Percentiles rank a stretch among this genome's conserved stretches.
Conservation (phyloP, 73 alveolate genomes). For the Durusdinium trenchii region DNA sequence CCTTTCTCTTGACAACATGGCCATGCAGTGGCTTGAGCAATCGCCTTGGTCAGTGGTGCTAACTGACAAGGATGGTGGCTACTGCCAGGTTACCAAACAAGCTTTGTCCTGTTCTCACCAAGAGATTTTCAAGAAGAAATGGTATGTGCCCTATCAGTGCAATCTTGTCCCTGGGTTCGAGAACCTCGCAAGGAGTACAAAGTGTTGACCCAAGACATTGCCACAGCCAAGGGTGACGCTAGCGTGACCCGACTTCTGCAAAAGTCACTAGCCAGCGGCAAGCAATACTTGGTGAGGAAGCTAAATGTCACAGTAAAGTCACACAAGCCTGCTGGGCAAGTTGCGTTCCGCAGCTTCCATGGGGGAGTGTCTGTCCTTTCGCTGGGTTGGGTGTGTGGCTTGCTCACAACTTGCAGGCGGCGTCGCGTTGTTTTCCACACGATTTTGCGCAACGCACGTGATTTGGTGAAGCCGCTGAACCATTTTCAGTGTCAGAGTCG, state of each 20-base stretch:
- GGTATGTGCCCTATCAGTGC: background rate
- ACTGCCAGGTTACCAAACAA: background rate
- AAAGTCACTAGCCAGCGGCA: background rate
- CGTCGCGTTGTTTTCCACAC: too few relatives aligned
- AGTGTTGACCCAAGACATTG: background rate
- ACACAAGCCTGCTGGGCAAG: conserved; percentile 20
- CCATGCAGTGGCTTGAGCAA: background rate
- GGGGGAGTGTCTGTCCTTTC: background rate
- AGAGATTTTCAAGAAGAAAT: background rate
- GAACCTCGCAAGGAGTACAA: background rate
- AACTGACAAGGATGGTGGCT: conserved; percentile 41
- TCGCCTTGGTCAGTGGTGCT: conserved; percentile 11
- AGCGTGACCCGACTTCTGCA: too few relatives aligned
- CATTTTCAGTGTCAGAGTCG: too few relatives aligned
- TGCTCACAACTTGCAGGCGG: too few relatives aligned
- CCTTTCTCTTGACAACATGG: background rate
- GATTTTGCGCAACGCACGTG: too few relatives aligned
- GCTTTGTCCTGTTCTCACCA: background rate
- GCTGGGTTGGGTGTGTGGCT: conserved; percentile 42
- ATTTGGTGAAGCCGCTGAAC: too few relatives aligned
- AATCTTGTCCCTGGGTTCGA: background rate
- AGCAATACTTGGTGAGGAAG: background rate
- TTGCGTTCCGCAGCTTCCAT: conserved; percentile 9
- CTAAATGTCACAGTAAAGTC: conserved; percentile 14
- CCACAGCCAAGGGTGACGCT: background rate